Evolutionary conservation across 2,329 filamentous ascomycete genomes (phyloP).

Genomic region (Ascochyta fabae): DNA sequence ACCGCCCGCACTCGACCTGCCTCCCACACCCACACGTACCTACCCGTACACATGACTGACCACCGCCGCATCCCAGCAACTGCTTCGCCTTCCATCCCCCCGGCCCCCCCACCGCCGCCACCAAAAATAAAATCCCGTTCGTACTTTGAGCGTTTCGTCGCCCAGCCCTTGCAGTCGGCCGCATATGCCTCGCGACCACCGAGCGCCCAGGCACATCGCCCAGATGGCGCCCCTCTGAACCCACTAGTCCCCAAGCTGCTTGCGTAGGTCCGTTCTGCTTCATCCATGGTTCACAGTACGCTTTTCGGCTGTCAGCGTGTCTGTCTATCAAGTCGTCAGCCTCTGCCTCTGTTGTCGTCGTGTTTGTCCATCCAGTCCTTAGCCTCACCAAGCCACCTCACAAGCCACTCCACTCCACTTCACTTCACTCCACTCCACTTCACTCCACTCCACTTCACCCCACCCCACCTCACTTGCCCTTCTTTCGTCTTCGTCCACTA

Average conservation of each 20-base stretch:
- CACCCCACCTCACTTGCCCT: background rate
- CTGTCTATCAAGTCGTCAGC: background rate
- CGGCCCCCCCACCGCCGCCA: conserved; percentile 46
- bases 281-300: background rate
- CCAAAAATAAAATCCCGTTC: conserved; percentile 40
- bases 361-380: background rate
- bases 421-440: background rate
- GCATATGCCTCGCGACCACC: conserved; percentile 61
- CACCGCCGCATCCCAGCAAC: conserved; percentile 21
- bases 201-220: conserved; percentile 56
- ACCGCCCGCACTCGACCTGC: conserved; percentile 10
- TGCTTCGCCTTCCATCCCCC: conserved; percentile 33
- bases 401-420: background rate
- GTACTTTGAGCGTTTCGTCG: conserved; percentile 60
- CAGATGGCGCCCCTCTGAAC: conserved; percentile 45
- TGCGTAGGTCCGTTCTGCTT: conserved; percentile 35
- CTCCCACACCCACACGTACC: conserved; percentile 8
- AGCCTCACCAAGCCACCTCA: conserved; percentile 2
- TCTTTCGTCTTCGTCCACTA: conserved; percentile 16
- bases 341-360: background rate
- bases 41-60: conserved; percentile 28
- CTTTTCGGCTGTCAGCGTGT: background rate
- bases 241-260: conserved; percentile 46
- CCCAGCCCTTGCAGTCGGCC: conserved; percentile 56
- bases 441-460: background rate